Base-by-base conservation (phyloP, 169 alveolate genomes). In the Cardiosporidium cionae region DNA sequence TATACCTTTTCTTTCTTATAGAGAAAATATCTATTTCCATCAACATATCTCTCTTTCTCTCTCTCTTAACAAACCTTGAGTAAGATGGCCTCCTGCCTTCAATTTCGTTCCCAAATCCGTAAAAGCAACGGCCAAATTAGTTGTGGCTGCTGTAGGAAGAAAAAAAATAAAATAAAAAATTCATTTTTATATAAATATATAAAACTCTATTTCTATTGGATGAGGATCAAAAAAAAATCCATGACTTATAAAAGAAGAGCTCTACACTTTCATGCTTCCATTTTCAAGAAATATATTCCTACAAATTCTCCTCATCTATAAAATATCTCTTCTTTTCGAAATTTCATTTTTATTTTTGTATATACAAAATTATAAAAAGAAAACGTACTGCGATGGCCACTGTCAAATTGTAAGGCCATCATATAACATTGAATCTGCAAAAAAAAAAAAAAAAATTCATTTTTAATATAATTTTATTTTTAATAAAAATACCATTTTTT, bases 71-170 rank as follows among this genome's bases (percentile, higher is more conserved):
- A 27, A 7, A 69, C 76, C 76, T 0, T 22, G 52, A 23, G 37
- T 29, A 0, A 28, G 22, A 7, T 29, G 6, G 23, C 32, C 32
- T 33, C 53, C 76, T 58, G 25, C 34, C 44, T 69, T 69, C 44
- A 34, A 58, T 33, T 69, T 69, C 34, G 76, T 52, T 35, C 76
- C 76, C 76, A 69, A 6, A n/a, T 69, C 76, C 3, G 76, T 69
- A 28, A 69, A 33, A 7, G 76, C 65, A 3, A 54, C 32, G 1
- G 76, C 76, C 71, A 69, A 28, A 37, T 69, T 69, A 22, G 9
- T 5, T n/a, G 31, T 32, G 23, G 52, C 23, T 9, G 68, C 76
- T 69, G 68, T 31, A 23, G 2, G 0, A 9, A 9, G 58, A 44
- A 9, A 44, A 44, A 9, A n/a, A 9, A 63, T n/a, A 63, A n/a